Percentiles rank a stretch among this genome's conserved stretches.
Evolutionary conservation across 305 asterid genomes (phyloP).

Genomic region (Fraxinus sp.): DNA sequence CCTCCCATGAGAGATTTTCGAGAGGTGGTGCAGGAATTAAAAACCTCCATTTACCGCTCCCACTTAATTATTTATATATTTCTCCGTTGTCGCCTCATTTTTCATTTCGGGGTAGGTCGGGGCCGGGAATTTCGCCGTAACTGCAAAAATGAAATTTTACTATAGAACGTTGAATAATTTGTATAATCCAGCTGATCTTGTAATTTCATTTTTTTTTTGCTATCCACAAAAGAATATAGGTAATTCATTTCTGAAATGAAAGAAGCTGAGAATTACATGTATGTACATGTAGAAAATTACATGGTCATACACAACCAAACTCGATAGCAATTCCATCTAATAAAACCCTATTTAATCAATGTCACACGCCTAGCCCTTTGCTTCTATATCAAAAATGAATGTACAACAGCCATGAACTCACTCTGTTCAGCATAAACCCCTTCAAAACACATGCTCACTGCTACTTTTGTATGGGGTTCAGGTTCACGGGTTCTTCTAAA

Average conservation of each 20-base stretch:
- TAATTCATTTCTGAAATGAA: conserved; percentile 7
- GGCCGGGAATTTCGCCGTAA: not conserved
- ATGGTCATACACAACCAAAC: conserved; percentile 15
- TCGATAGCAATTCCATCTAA: not conserved
- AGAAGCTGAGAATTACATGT: conserved; percentile 21
- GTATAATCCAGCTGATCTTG: conserved; percentile 22
- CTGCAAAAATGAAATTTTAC: not conserved
- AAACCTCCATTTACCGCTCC: not conserved
- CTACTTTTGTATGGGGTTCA: not conserved
- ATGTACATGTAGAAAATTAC: conserved; percentile 25
- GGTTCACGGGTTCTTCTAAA: not conserved
- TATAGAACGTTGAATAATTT: conserved; percentile 3
- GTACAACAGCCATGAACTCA: conserved; percentile 6
- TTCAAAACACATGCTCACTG: conserved; percentile 2
- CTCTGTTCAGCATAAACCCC: not conserved
- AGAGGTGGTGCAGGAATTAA: no score
- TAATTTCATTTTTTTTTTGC: conserved; percentile 17
- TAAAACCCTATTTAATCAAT: conserved; percentile 6
- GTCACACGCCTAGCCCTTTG: conserved; percentile 15
- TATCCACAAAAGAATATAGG: conserved; percentile 33
- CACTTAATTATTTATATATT: not conserved
- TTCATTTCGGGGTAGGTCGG: not conserved
- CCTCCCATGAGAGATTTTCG: no score
- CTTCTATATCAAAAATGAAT: conserved; percentile 13
- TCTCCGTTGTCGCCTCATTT: not conserved